Conservation (phyloP, 1,284 basidiomycete species). For the Boletus mariae region DNA sequence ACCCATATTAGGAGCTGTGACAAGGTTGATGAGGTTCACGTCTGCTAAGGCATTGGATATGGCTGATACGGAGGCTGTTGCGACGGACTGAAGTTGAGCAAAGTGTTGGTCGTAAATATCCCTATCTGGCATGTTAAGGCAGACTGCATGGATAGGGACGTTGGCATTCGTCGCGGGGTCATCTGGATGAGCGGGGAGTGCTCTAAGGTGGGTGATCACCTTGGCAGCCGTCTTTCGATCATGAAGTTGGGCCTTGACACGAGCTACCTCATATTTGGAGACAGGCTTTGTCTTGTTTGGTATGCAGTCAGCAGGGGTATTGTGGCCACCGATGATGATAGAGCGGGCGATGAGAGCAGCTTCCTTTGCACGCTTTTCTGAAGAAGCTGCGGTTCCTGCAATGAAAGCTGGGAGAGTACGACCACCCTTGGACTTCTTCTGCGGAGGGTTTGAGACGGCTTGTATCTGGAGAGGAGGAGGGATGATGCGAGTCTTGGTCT, state of each 20-base stretch:
- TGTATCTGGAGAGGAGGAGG: conserved; percentile 11
- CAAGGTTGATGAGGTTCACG: conserved; percentile 56
- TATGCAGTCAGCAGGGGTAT: conserved; percentile 26
- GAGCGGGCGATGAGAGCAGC: conserved; percentile 60
- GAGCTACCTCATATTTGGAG: conserved; percentile 53
- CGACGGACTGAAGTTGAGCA: conserved; percentile 41
- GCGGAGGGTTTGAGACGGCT: conserved; percentile 10
- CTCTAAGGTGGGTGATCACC: conserved; percentile 63
- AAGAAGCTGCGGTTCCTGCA: conserved; percentile 26
- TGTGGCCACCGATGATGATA: conserved; percentile 60
- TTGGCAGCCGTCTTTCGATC: conserved; percentile 64
- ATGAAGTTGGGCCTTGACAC: conserved; percentile 67
- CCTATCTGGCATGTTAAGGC: conserved; percentile 56
- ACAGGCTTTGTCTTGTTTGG: conserved; percentile 36
- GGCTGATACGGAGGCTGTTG: conserved; percentile 48
- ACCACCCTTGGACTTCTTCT: conserved; percentile 37
- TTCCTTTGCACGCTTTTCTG: conserved; percentile 60
- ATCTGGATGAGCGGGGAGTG: conserved; percentile 39
- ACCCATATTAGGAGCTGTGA: conserved; percentile 55
- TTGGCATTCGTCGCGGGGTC: conserved; percentile 18
- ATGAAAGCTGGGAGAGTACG: conserved; percentile 27
- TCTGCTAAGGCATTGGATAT: conserved; percentile 50
- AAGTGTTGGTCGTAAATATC: conserved; percentile 60
- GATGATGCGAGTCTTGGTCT: conserved; percentile 16
- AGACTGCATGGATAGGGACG: conserved; percentile 71